Conservation (phyloP, 305 asterid genomes). For the Andrographis paniculata region DNA sequence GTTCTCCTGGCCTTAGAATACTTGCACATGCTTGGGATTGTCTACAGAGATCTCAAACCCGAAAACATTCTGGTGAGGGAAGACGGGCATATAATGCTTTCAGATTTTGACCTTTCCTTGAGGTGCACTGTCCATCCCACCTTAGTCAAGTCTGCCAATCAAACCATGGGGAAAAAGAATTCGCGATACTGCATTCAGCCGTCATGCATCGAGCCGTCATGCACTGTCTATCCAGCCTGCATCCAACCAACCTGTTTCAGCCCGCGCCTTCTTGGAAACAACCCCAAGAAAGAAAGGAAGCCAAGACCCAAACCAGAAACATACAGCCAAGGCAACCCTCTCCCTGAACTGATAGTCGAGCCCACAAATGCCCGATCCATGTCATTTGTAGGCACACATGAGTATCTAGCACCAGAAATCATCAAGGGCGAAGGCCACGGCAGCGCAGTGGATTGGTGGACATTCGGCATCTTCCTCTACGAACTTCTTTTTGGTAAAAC, state of each 20-base stretch:
- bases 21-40: slow-evolving; percentile 24
- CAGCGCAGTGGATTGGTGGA: slow-evolving; percentile 55
- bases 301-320: slow-evolving; percentile 19
- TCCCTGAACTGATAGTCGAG: slow-evolving; percentile 38
- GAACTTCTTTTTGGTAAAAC: slow-evolving; percentile 40
- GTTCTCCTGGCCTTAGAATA: slow-evolving; percentile 27
- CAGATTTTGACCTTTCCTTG: slow-evolving; percentile 26
- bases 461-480: slow-evolving; percentile 35
- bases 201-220: slow-evolving; percentile 22
- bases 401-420: slow-evolving; percentile 39
- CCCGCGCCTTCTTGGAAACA: not conserved
- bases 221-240: slow-evolving; percentile 26
- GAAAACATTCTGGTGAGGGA: slow-evolving; percentile 24
- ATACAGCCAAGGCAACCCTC: slow-evolving; percentile 22
- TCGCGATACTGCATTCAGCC: slow-evolving; percentile 17
- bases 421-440: slow-evolving; percentile 53
- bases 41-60: slow-evolving; percentile 9
- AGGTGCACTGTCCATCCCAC: slow-evolving; percentile 23
- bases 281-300: slow-evolving; percentile 21
- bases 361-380: slow-evolving; percentile 43
- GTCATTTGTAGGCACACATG: slow-evolving; percentile 47
- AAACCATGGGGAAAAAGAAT: slow-evolving; percentile 11
- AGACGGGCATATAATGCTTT: slow-evolving; percentile 30
- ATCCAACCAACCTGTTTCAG: slow-evolving; percentile 25
- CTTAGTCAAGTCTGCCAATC: slow-evolving; percentile 15